Base-by-base conservation (phyloP, 1,139 yeast species). In the Meyerozyma elateridarum region DNA sequence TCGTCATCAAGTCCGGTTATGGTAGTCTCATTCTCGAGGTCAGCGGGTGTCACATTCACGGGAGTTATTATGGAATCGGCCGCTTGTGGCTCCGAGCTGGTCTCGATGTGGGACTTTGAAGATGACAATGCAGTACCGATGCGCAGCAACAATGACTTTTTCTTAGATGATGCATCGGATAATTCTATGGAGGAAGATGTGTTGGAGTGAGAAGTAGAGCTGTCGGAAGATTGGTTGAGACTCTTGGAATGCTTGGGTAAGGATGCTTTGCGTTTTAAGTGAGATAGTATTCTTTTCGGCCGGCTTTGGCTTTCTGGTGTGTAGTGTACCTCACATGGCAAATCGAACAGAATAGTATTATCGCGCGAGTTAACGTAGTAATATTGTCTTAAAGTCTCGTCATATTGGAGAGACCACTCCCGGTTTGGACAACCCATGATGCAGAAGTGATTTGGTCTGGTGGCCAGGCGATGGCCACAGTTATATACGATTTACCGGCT, bases 251-350 rank as follows among this genome's bases (percentile, higher is more conserved):
- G n/a, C n/a, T n/a, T n/a, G n/a, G n/a, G n/a, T n/a, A n/a, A n/a
- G n/a, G n/a, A n/a, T n/a, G n/a, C n/a, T n/a, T n/a, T n/a, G n/a
- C n/a, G n/a, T n/a, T n/a, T n/a, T n/a, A n/a, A n/a, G n/a, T n/a
- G n/a, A n/a, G n/a, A n/a, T n/a, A n/a, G n/a, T 33, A 15, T 18
- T 31, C 30, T 30, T 33, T 21, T 26, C 22, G 15, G 36, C 21
- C 19, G 34, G 34, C 7, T 20, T 9, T 15, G 25, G 20, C 22
- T 37, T 33, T 26, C 39, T n/a, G 37, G 41, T 7, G 32, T 43
- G 29, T 48, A 44, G 31, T 53, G 52, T 6, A 67, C 73, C 42
- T 67, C 73, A 37, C 61, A 53, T 3, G 73, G 73, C 26, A 54
- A 53, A 41, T 67, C 73, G 40, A 64, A 67, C 12, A 64, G 47